These are phyloP conservation scores for Coemansia brasiliensis DNA, from an alignment of 192 early-diverging fungal genomes.

Conservation along the genomic window DNA sequence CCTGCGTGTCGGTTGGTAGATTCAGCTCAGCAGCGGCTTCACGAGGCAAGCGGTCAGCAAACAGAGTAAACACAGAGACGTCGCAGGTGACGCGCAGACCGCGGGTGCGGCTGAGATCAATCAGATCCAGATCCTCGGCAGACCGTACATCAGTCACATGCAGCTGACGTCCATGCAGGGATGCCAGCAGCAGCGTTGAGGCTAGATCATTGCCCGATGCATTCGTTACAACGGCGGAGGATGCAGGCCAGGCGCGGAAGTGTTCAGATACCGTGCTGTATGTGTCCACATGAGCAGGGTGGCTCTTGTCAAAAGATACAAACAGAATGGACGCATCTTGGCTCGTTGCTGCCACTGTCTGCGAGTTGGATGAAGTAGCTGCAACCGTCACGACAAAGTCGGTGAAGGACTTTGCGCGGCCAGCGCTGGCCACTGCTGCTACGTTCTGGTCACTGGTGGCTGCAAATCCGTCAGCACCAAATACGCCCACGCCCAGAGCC, in stretches of 20 bases:
- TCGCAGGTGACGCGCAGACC: conserved; percentile 90
- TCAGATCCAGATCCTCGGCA: conserved; percentile 80
- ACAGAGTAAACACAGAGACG: conserved; percentile 84
- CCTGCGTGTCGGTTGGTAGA: conserved; percentile 54
- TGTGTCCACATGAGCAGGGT: conserved; percentile 51
- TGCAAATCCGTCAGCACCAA: conserved; percentile 37
- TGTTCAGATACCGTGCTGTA: conserved; percentile 69
- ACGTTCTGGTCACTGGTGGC: conserved; percentile 34
- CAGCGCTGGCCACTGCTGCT: conserved; percentile 52
- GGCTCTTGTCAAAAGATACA: conserved; percentile 58
- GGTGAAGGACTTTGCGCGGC: conserved; percentile 61
- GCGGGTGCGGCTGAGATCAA: conserved; percentile 82
- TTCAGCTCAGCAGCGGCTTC: neutral
- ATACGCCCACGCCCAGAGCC: conserved; percentile 64
- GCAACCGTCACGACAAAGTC: conserved; percentile 76
- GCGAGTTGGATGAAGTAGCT: conserved; percentile 67
- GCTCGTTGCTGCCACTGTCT: conserved; percentile 50
- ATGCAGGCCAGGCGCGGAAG: conserved; percentile 78
- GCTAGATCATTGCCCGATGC: conserved; percentile 88
- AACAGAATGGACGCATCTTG: conserved; percentile 59
- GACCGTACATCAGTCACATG: conserved; percentile 85
- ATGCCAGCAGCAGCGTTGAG: conserved; percentile 82
- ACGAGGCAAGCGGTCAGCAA: conserved; percentile 53
- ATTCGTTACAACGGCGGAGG: conserved; percentile 74
- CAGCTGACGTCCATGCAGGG: conserved; percentile 77